Percentiles rank a stretch among this genome's conserved stretches.
Conservation (phyloP, 176 grass and related monocot genomes). For the Tillandsia leiboldiana region DNA sequence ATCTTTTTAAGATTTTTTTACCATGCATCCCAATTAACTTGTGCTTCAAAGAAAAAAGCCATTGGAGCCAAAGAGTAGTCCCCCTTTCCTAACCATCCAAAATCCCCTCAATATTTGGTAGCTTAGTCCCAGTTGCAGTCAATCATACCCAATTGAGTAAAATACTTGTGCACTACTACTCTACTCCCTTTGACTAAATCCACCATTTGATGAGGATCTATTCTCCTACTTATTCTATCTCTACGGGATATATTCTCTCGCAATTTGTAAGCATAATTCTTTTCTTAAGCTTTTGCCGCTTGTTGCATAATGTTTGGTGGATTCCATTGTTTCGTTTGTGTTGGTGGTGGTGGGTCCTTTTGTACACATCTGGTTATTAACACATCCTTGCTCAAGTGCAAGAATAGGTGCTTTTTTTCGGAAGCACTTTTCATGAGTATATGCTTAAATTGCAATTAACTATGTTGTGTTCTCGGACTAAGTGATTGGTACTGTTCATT, state of each 20-base stretch:
- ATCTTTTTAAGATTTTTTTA: neutral
- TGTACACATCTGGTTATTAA: neutral
- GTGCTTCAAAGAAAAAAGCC: neutral
- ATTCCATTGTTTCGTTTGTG: neutral
- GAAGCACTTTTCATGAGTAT: neutral
- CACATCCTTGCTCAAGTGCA: neutral
- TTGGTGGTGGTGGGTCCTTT: neutral
- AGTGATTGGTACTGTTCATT: neutral
- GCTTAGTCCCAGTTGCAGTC: neutral
- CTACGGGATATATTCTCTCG: neutral
- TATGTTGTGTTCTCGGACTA: neutral
- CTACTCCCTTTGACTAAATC: neutral
- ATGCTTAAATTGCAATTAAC: conserved; percentile 2
- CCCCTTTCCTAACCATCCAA: neutral
- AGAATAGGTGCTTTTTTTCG: neutral
- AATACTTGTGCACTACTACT: neutral
- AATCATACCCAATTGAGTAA: neutral
- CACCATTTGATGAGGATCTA: neutral
- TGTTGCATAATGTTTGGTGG: neutral
- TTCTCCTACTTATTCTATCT: neutral
- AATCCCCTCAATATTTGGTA: neutral
- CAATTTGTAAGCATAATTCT: conserved; percentile 1
- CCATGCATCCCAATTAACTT: neutral
- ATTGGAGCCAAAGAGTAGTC: neutral
- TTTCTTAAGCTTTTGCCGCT: neutral